Conservation (phyloP, 345 rosid genomes). For the Aurinia saxatilis region DNA sequence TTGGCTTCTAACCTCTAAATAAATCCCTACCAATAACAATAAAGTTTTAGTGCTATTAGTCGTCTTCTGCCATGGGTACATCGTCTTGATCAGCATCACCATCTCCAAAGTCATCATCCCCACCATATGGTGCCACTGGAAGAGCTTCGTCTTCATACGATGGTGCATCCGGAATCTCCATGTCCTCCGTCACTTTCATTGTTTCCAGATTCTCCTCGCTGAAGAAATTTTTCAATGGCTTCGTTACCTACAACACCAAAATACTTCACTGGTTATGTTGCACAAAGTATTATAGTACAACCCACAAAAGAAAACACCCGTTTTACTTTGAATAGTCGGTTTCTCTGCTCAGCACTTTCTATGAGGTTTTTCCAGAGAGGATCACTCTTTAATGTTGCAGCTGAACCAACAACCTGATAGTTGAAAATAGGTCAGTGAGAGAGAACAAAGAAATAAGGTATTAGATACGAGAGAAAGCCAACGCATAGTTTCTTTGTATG, state of each 20-base stretch:
- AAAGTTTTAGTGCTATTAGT: background rate
- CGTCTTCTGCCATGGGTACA: constrained; percentile 33
- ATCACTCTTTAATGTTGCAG: constrained; percentile 58
- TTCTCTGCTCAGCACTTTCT: constrained; percentile 65
- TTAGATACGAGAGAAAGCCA: background rate
- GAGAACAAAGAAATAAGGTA: background rate
- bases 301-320: background rate
- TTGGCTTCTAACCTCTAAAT: background rate
- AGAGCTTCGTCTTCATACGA: constrained; percentile 18
- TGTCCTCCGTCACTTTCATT: constrained; percentile 30
- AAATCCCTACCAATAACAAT: background rate
- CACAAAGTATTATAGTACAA: too few relatives aligned
- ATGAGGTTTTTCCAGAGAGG: constrained; percentile 76
- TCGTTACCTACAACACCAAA: constrained; percentile 51
- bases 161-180: constrained; percentile 20
- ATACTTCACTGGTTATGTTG: too few relatives aligned
- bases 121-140: constrained; percentile 17
- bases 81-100: constrained; percentile 40
- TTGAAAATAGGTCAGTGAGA: background rate
- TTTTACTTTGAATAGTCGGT: constrained; percentile 55
- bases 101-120: constrained; percentile 43
- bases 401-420: constrained; percentile 85
- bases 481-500: background rate
- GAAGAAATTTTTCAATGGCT: constrained; percentile 61
- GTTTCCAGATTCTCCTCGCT: constrained; percentile 50